These are phyloP conservation scores for Vitis labrusca DNA, from an alignment of 164 flowering plant genomes.

Conservation along the genomic window DNA sequence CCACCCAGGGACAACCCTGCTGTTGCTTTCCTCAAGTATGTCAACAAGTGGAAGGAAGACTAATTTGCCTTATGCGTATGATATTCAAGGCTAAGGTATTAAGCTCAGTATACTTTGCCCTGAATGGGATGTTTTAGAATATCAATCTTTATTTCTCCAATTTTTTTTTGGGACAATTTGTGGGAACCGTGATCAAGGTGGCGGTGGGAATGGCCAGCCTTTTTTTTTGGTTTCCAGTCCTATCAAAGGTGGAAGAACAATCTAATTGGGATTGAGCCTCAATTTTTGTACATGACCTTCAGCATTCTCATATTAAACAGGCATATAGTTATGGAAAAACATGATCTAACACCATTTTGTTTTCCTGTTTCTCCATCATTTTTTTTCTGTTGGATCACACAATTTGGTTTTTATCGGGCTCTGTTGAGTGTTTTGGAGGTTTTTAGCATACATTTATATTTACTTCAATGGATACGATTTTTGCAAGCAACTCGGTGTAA, in stretches of 20 bases:
- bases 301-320: background rate
- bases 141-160: background rate
- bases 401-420: no score
- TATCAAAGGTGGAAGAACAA: background rate
- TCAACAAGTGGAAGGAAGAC: slow-evolving; percentile 83
- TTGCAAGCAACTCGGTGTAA: no score
- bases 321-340: background rate
- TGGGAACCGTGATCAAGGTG: background rate
- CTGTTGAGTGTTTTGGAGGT: no score
- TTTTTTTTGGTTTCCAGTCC: background rate
- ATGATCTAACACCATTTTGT: no score
- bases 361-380: no score
- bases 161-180: background rate
- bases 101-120: background rate
- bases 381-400: no score
- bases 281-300: background rate
- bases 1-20: slow-evolving; percentile 70
- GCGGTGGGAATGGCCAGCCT: background rate
- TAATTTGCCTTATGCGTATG: slow-evolving; percentile 3
- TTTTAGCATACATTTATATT: no score
- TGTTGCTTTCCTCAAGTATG: slow-evolving; percentile 65
- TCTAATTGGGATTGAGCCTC: background rate
- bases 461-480: no score
- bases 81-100: background rate
- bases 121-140: background rate